Conservation (phyloP, 2,329 filamentous ascomycete species). For the Amylocarpus encephaloides region DNA sequence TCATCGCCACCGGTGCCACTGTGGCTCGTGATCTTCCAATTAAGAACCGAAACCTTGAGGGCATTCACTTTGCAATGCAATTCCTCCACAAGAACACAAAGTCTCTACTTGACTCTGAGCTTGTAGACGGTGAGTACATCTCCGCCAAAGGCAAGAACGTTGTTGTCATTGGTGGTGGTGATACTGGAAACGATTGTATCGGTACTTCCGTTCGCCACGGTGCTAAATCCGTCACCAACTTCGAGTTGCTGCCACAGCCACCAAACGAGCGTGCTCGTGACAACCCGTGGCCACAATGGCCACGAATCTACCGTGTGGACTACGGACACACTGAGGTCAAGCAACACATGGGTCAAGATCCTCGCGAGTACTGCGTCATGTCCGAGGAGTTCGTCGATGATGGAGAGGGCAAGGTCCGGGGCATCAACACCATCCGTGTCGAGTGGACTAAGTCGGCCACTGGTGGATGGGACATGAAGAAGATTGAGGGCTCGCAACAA, state of each 20-base stretch:
- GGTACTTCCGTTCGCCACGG: conserved; percentile 93
- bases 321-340: conserved; percentile 95
- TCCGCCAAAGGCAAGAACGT: conserved; percentile 94
- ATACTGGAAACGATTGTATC: conserved; percentile 97
- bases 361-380: conserved; percentile 97
- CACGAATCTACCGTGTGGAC: conserved; percentile 95
- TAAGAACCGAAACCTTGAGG: conserved; percentile 78
- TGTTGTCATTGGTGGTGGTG: conserved; percentile 93
- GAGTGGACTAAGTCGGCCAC: conserved; percentile 89
- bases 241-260: conserved; percentile 89
- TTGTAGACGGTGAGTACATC: conserved; percentile 79
- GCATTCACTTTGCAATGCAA: conserved; percentile 95
- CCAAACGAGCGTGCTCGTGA: conserved; percentile 83
- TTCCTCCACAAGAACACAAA: conserved; percentile 98
- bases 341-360: conserved; percentile 92
- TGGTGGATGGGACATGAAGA: conserved; percentile 98
- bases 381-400: conserved; percentile 94
- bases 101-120: conserved; percentile 86
- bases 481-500: conserved; percentile 84
- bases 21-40: conserved; percentile 90
- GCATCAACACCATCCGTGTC: conserved; percentile 91
- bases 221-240: conserved; percentile 93
- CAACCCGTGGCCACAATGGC: conserved; percentile 99
- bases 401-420: conserved; percentile 80
- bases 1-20: conserved; percentile 88